Base-by-base conservation (phyloP, 2,329 filamentous ascomycete species). In the Colletotrichum eleusines region DNA sequence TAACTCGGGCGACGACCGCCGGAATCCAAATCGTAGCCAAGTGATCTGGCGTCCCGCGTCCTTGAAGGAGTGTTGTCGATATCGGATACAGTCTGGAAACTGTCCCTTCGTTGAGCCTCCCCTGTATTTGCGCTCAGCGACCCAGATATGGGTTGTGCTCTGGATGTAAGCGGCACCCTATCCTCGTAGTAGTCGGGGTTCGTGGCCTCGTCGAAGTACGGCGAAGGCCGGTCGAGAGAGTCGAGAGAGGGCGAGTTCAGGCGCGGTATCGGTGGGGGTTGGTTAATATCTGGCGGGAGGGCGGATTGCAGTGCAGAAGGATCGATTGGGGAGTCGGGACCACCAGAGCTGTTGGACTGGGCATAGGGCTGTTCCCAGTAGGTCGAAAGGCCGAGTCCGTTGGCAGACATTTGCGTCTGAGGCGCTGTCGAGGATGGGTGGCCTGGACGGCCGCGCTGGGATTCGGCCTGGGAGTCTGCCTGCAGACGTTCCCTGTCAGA, bases 1-100 rank as follows among this genome's bases (percentile, higher is more conserved):
- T 89, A 88, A 74, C 87, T 89, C 72, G 84, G 84, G 71, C 87
- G 85, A 57, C 84, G 80, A 8, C 87, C 88, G 58, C 95, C 93
- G 57, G 91, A 76, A 68, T 86, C 82, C 63, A 82, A 82, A 48
- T 84, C 83, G 46, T 82, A 82, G 4, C 78, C 89, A 80, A 77
- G 88, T 86, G 83, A 91, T 82, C 78, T 89, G 40, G 81, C 81
- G 66, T 86, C 84, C 50, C 84, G 82, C 18, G 80, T 76, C 48
- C 83, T 81, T 14, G 85, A 83, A 5, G 88, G 84, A 72, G 87
- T 87, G 76, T 88, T 90, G 67, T 86, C 88, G 76, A 87, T 73
- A 69, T 87, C 85, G 1, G 84, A 85, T 23, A 88, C 82, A 0
- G 86, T 89, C 77, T 89, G 87, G 69, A 89, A 89, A 73, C 89